Evolutionary conservation across 176 grass and related monocot species (phyloP).

Genomic region (Rhynchospora tenuis): DNA sequence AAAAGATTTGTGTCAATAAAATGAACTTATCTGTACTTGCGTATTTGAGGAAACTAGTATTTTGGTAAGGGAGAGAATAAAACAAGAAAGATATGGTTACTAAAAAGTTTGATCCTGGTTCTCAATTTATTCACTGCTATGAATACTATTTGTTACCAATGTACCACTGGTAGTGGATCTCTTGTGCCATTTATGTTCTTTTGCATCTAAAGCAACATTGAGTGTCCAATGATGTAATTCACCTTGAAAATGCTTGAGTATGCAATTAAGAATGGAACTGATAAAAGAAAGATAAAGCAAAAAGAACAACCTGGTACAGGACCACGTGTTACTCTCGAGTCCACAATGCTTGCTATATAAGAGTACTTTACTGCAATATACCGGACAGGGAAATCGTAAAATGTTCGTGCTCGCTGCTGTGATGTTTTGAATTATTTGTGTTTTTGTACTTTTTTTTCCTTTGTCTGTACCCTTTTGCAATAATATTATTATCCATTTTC

Average conservation of each 20-base stretch:
- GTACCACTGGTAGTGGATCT: not conserved
- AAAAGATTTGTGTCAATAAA: not conserved
- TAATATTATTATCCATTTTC: constrained; percentile 12
- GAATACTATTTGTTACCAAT: not conserved
- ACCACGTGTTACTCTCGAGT: not conserved
- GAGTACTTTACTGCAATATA: not conserved
- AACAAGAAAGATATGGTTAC: too few species aligned
- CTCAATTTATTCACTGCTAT: not conserved
- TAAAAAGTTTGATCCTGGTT: too few species aligned
- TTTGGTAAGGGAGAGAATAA: not conserved
- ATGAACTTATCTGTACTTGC: not conserved
- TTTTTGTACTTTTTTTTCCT: not conserved
- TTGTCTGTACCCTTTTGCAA: not conserved
- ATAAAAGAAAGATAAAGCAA: not conserved
- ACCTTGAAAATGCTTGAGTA: not conserved
- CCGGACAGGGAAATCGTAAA: not conserved
- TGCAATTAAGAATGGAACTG: not conserved
- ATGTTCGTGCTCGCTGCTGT: not conserved
- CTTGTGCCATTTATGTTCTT: not conserved
- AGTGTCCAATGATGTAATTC: not conserved
- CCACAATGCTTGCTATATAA: not conserved
- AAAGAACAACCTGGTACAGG: not conserved
- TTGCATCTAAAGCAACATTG: not conserved
- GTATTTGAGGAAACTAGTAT: not conserved
- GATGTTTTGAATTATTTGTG: not conserved